These are phyloP conservation scores for Penicillium atrosanguineum DNA, from an alignment of 495 filamentous ascomycete species.

Conservation along the genomic window DNA sequence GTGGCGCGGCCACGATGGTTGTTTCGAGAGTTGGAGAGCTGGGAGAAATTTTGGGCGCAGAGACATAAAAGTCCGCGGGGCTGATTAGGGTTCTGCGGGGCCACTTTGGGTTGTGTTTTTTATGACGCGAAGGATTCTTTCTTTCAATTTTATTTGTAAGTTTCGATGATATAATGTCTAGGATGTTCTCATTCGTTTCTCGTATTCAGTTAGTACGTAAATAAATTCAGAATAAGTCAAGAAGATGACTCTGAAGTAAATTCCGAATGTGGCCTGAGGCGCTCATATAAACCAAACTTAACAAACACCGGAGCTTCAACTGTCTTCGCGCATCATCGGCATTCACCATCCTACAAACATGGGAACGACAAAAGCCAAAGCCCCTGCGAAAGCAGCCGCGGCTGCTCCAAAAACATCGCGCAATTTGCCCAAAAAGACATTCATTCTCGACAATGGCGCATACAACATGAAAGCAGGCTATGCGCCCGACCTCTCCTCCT, in stretches of 20 bases:
- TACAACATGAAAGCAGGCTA: constrained; percentile 94
- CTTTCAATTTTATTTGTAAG: too few relatives aligned
- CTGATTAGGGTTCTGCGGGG: constrained; percentile 39
- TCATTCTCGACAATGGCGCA: constrained; percentile 92
- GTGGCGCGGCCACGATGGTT: not conserved
- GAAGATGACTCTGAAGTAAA: not conserved
- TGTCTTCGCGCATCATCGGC: not conserved
- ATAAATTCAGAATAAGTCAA: not conserved
- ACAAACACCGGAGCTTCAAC: constrained; percentile 19
- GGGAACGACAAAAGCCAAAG: constrained; percentile 39
- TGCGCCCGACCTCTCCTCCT: constrained; percentile 40
- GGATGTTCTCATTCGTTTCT: too few relatives aligned
- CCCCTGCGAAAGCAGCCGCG: constrained; percentile 27
- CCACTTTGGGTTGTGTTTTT: constrained; percentile 7
- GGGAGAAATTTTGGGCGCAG: constrained; percentile 28
- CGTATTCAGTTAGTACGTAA: not conserved
- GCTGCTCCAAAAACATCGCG: constrained; percentile 13
- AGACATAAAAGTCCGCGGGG: constrained; percentile 28
- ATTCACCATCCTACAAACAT: constrained; percentile 19
- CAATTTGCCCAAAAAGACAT: constrained; percentile 59
- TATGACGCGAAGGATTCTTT: not conserved
- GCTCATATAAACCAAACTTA: constrained; percentile 13
- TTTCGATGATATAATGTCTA: too few relatives aligned
- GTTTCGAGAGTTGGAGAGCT: constrained; percentile 1
- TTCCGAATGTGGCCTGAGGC: not conserved